Evolutionary conservation across 73 alveolate species (phyloP), one percentile per base, ranked within the genome.

Genomic region (Paramecium tetraurelia): DNA sequence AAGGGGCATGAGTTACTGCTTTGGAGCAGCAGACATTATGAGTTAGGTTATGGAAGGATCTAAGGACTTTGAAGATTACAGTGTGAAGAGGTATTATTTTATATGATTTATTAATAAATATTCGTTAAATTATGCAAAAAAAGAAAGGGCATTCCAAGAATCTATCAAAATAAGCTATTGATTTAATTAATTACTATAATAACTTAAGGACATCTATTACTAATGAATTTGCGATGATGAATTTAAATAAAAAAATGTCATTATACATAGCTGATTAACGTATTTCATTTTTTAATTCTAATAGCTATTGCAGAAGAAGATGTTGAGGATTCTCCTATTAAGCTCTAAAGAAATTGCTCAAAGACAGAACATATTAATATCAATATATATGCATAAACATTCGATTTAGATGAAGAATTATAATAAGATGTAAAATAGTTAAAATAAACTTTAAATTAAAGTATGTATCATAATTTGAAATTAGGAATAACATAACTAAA

Each of bases 1-100:
- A 43, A 80, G 75, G 24, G 90, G 90, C 8, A 41, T 80, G 70
- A 80, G 90, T 46, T 80, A 80, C 22, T 80, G 76, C 12, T 80
- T 80, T 48, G 90, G 90, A 10, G 70, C 90, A 1, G 90, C 90
- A 7, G 90, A 80, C 7, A 48, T 80, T 21, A 21, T 80, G 57
- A 31, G 57, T n/a, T 22, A 80, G 8, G 31, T 80, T 31, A 80
- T 80, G 90, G 57, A 40, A 80, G 72, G 72, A 80, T 72, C 86
- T 12, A 24, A 80, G 24, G 46, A 40, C 3, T 80, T 31, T 46
- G 63, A 40, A 46, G 70, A 80, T 12, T 80, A 44, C 48, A 46
- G 50, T 27, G 43, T 80, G 75, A 44, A 41, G 70, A 80, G 90
- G 36, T 80, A 14, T 80, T 80, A 80, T 80, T 48, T 80, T 21